Percentiles rank a stretch among this genome's conserved stretches.
These are phyloP conservation scores for Pulveroboletus ravenelii DNA, from an alignment of 768 basidiomycete species.

Conservation along the genomic window DNA sequence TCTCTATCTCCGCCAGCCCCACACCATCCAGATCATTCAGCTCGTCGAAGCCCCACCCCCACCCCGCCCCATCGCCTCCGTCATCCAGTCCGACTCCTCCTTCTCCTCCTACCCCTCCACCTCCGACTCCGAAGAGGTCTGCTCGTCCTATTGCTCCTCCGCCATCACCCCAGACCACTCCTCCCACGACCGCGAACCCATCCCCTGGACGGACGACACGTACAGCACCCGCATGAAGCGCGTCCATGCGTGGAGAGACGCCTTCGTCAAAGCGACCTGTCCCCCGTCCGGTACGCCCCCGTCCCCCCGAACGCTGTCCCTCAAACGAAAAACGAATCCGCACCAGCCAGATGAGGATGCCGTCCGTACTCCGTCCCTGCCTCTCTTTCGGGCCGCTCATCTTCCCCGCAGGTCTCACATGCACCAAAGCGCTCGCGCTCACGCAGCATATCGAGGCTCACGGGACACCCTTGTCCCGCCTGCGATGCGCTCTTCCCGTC, in stretches of 20 bases:
- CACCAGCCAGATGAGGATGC: constrained; percentile 39
- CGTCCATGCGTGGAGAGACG: constrained; percentile 68
- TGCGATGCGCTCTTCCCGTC: constrained; percentile 66
- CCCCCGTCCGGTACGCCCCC: constrained; percentile 36
- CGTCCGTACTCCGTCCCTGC: constrained; percentile 34
- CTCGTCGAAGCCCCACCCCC: constrained; percentile 64
- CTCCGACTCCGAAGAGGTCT: constrained; percentile 40
- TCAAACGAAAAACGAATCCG: constrained; percentile 44
- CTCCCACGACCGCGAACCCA: constrained; percentile 19
- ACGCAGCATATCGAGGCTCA: constrained; percentile 35
- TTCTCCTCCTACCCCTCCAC: constrained; percentile 34
- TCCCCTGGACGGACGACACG: constrained; percentile 43
- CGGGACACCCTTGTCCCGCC: constrained; percentile 65
- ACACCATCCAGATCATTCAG: constrained; percentile 63
- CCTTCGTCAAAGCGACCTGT: constrained; percentile 43
- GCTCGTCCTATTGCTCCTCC: constrained; percentile 73
- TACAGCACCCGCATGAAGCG: constrained; percentile 56
- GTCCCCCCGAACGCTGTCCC: constrained; percentile 13
- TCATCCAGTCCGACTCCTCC: constrained; percentile 26
- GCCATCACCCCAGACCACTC: constrained; percentile 41
- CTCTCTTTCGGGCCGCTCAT: constrained; percentile 14
- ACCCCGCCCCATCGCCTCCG: constrained; percentile 36
- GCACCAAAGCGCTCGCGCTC: constrained; percentile 56
- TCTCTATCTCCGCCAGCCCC: constrained; percentile 45
- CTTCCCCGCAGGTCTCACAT: constrained; percentile 40